phyloP scores from a whole-genome alignment of 139 green algal species.

The Chlorella sp. region DNA sequence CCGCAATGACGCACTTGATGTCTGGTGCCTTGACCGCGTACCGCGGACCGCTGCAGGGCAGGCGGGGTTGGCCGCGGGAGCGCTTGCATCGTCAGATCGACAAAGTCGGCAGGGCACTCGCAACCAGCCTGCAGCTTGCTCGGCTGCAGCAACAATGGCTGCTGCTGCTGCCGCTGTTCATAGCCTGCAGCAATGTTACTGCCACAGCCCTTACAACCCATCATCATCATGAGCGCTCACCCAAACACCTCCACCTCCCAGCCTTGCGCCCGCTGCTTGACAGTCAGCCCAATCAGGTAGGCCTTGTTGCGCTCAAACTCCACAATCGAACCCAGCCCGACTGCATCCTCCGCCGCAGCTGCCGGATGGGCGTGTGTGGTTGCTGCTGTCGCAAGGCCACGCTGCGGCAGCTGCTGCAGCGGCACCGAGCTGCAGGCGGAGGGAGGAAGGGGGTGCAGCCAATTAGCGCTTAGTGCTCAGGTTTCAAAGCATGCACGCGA shows the following conservation, averaged over 20 bases:
- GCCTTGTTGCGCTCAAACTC: slow-evolving; percentile 25
- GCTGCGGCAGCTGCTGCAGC: neutral
- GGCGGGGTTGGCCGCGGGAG: no score
- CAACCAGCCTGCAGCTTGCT: no score
- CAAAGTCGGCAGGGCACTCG: no score
- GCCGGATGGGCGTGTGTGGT: neutral
- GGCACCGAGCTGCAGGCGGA: neutral
- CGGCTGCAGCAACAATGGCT: no score
- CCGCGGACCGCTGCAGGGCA: neutral
- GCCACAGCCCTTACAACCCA: no score
- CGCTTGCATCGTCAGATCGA: no score
- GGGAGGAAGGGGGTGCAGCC: no score
- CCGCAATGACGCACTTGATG: slow-evolving; percentile 31
- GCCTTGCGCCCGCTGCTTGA: slow-evolving; percentile 1
- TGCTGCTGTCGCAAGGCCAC: neutral
- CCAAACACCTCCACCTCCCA: slow-evolving; percentile 21
- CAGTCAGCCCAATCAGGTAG: slow-evolving; percentile 18
- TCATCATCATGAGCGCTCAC: slow-evolving; percentile 1
- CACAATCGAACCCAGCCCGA: slow-evolving; percentile 1
- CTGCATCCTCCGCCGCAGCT: neutral
- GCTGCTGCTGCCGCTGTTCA: no score
- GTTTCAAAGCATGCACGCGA: no score
- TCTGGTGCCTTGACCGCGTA: slow-evolving; percentile 13
- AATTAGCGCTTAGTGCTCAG: no score
- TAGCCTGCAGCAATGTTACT: no score